Evolutionary conservation across 306 rosid genomes (phyloP).

Genomic region (Casuarina glauca): DNA sequence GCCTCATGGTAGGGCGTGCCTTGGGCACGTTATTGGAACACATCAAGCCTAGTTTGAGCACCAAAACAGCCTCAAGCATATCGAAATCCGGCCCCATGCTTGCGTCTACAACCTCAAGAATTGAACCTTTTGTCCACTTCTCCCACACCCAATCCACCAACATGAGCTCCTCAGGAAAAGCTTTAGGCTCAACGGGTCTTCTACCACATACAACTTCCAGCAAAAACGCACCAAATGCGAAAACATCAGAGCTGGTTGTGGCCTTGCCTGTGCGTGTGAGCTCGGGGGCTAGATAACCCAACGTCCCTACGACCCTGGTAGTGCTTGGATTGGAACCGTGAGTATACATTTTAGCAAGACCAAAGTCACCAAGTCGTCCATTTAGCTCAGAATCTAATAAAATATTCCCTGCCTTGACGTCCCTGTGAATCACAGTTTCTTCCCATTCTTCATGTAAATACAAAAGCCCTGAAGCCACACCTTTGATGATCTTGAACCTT

Average conservation of each 20-base stretch:
- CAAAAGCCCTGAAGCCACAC: conserved; percentile 55
- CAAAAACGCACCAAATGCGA: conserved; percentile 58
- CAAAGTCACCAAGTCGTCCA: conserved; percentile 57
- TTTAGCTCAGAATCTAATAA: conserved; percentile 56
- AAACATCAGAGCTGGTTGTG: conserved; percentile 50
- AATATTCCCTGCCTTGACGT: conserved; percentile 63
- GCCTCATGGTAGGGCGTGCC: conserved; percentile 46
- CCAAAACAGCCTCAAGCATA: conserved; percentile 46
- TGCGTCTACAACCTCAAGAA: conserved; percentile 39
- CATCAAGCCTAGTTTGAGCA: conserved; percentile 49
- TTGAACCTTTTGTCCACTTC: conserved; percentile 40
- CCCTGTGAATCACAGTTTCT: conserved; percentile 65
- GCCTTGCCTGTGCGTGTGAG: conserved; percentile 61
- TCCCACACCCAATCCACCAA: conserved; percentile 72
- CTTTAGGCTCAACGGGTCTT: conserved; percentile 55
- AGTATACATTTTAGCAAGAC: conserved; percentile 56
- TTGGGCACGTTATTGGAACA: conserved; percentile 45
- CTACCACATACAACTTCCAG: conserved; percentile 66
- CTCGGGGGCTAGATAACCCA: conserved; percentile 67
- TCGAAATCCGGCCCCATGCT: conserved; percentile 39
- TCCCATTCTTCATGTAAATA: conserved; percentile 70
- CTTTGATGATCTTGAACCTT: conserved; percentile 56
- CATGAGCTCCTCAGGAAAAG: conserved; percentile 58
- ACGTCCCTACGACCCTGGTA: conserved; percentile 59
- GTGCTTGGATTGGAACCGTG: conserved; percentile 55